Evolutionary conservation across 257 asterid species (phyloP).

Genomic region (Nicotiana knightiana): DNA sequence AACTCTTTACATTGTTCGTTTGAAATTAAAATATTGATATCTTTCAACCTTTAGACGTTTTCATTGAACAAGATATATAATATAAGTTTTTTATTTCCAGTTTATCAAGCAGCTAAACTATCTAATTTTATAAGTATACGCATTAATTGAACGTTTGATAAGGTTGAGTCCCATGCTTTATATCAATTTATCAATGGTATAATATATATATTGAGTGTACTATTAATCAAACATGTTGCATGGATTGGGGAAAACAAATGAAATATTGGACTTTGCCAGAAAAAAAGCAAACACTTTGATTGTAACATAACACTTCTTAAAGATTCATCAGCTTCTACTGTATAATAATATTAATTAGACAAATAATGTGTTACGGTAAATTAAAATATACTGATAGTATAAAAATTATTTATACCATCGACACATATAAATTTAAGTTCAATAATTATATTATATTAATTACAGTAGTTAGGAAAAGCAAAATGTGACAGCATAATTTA

Average conservation of each 20-base stretch:
- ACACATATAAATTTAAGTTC: neutral
- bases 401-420: neutral
- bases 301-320: neutral
- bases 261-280: neutral
- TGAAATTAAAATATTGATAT: no score
- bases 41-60: no score
- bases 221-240: neutral
- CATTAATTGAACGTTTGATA: no score
- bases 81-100: no score
- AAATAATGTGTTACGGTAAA: neutral
- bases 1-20: no score
- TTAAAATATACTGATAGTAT: neutral
- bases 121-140: no score
- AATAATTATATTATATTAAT: neutral
- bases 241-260: neutral
- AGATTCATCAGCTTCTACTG: neutral
- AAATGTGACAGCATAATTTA: neutral
- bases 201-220: neutral
- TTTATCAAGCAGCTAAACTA: no score
- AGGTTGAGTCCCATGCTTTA: no score
- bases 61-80: no score
- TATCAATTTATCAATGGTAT: neutral
- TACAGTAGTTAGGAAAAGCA: neutral
- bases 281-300: neutral
- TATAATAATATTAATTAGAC: no score